phyloP scores from a whole-genome alignment of 495 filamentous ascomycete genomes.

The Aspergillus asperescens region DNA sequence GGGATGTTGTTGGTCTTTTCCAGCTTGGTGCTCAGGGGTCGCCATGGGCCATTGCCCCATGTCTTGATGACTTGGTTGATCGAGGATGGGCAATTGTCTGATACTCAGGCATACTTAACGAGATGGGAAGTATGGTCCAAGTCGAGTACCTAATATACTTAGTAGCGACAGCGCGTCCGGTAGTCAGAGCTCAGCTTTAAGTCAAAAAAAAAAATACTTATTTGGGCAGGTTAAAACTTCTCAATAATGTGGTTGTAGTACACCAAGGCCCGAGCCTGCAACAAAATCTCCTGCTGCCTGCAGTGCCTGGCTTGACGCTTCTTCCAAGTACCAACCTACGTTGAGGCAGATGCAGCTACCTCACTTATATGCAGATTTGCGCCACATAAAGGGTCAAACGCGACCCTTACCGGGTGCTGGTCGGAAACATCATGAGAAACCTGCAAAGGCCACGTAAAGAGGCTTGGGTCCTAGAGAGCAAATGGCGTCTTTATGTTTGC shows the following conservation, averaged over 20 bases:
- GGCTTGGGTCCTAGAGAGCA: too few species aligned
- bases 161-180: too few species aligned
- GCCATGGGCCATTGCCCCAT: not conserved
- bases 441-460: not conserved
- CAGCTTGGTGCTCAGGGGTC: not conserved
- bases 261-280: too few species aligned
- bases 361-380: not conserved
- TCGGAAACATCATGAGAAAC: not conserved
- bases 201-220: too few species aligned
- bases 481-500: too few species aligned
- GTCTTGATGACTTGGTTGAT: constrained; percentile 2
- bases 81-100: too few species aligned
- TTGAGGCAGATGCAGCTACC: not conserved
- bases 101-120: too few species aligned
- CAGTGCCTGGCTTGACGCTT: not conserved
- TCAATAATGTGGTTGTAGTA: too few species aligned
- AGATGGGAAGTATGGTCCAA: too few species aligned
- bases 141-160: too few species aligned
- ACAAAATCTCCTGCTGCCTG: not conserved
- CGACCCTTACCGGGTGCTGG: not conserved
- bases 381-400: not conserved
- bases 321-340: not conserved
- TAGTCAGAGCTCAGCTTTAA: too few species aligned
- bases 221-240: too few species aligned
- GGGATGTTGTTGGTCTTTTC: not conserved